Conservation (phyloP, 140 eudicot genomes). For the Ambrosia hybrid region DNA sequence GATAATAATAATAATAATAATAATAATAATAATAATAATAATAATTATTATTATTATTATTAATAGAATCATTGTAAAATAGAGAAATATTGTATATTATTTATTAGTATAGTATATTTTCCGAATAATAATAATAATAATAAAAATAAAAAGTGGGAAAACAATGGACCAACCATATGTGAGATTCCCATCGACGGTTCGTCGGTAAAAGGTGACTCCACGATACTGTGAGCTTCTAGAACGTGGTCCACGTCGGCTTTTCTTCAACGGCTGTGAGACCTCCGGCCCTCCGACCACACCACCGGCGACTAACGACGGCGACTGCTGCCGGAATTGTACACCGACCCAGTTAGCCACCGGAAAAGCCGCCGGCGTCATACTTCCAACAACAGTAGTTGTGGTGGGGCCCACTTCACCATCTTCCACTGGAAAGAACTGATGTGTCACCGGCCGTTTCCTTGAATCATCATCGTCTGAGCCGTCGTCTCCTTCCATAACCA, state of each 20-base stretch:
- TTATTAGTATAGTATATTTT: no score
- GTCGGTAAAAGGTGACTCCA: slow-evolving; percentile 95
- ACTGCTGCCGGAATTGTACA: slow-evolving; percentile 60
- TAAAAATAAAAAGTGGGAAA: background rate
- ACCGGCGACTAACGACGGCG: slow-evolving; percentile 24
- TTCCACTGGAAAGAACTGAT: slow-evolving; percentile 75
- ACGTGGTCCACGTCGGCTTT: slow-evolving; percentile 98
- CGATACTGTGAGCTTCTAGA: slow-evolving; percentile 97
- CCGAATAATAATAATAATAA: background rate
- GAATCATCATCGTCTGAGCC: slow-evolving; percentile 49
- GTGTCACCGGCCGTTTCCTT: slow-evolving; percentile 58
- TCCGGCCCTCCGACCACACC: slow-evolving; percentile 40
- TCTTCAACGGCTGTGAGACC: slow-evolving; percentile 67
- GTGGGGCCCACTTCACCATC: slow-evolving; percentile 42
- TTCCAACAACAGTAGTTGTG: slow-evolving; percentile 27
- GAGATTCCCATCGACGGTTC: slow-evolving; percentile 99
- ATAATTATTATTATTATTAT: background rate
- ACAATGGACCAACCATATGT: slow-evolving; percentile 60
- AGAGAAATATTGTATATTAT: no score
- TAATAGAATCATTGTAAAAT: no score
- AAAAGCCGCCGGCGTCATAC: slow-evolving; percentile 19
- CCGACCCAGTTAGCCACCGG: slow-evolving; percentile 93
- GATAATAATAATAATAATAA: background rate
- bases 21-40: background rate
- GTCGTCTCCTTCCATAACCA: slow-evolving; percentile 54